Base-by-base conservation (phyloP, 208 protist species). In the Trypanosoma melophagium region DNA sequence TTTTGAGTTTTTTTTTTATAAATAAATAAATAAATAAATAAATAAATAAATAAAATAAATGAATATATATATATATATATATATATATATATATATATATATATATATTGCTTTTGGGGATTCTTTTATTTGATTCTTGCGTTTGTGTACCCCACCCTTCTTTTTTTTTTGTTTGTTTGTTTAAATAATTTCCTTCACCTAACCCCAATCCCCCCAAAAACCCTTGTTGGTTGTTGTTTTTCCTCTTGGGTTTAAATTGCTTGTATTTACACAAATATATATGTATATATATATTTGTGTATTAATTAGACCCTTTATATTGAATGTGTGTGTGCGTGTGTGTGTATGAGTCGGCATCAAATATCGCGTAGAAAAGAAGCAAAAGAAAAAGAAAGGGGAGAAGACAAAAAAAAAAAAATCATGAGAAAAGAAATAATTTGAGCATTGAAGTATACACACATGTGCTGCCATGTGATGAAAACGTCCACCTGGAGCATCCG, bases 371-470 rank as follows among this genome's bases (percentile, higher is more conserved):
- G 40, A 44, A 12, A 12, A 44, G 12, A 44, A 44, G 16, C 2
- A 10, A 47, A 10, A 47, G 42, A 47, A 12, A 47, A 47, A 57
- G 63, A 66, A 60, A 66, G 63, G 10, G 60, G 12, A 24, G 53
- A 58, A 70, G 57, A 45, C 12, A 21, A 66, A 31, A 38, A 38
- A 41, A 28, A 28, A 54, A 54, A 54, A 10, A 54, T 54, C 21
- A 5, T 35, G 5, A 35, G 28, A 35, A 35, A 35, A 35, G 28
- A 35, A 35, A 35, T 5, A 35, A 35, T 35, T 35, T 35, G 1
- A 35, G 28, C 28, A 35, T 35, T 7, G 28, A 35, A 35, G 28
- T 35, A 35, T 35, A 35, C 28, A 35, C 5, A 7, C 5, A 35
- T 35, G 5, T 35, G 42, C 10, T 17, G 14, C 42, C 8, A 47